These are phyloP conservation scores for Magnolia sinica DNA, from an alignment of 164 flowering plant species.

Conservation along the genomic window DNA sequence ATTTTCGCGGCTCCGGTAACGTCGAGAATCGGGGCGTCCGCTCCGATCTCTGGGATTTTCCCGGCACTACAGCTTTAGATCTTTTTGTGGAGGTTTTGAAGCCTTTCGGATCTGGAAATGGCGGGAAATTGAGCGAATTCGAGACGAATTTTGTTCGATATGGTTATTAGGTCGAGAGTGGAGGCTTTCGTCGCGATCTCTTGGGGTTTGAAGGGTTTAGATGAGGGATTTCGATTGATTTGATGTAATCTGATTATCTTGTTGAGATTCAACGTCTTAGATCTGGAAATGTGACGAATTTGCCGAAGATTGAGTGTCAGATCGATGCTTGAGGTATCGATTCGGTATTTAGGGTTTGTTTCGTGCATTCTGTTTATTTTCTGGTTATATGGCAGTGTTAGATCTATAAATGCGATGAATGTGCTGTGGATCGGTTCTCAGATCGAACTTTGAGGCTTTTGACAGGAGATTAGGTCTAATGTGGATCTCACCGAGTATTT, in stretches of 20 bases:
- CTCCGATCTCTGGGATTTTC: no score
- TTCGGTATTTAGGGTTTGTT: neutral
- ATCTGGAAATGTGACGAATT: constrained; percentile 9
- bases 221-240: neutral
- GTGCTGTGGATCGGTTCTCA: neutral
- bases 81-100: neutral
- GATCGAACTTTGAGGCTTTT: neutral
- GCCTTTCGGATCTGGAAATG: neutral
- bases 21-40: no score
- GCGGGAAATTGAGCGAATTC: neutral
- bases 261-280: neutral
- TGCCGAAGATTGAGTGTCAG: neutral
- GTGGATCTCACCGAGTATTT: no score
- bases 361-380: neutral
- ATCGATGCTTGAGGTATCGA: neutral
- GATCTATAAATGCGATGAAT: neutral
- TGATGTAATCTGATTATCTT: no score
- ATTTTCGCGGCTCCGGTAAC: no score
- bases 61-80: neutral
- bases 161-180: neutral
- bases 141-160: neutral
- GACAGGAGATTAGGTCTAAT: no score
- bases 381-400: neutral
- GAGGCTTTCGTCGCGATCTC: neutral
- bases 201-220: neutral